Conservation (phyloP, 495 filamentous ascomycete genomes). For the Penicillium atrosanguineum region DNA sequence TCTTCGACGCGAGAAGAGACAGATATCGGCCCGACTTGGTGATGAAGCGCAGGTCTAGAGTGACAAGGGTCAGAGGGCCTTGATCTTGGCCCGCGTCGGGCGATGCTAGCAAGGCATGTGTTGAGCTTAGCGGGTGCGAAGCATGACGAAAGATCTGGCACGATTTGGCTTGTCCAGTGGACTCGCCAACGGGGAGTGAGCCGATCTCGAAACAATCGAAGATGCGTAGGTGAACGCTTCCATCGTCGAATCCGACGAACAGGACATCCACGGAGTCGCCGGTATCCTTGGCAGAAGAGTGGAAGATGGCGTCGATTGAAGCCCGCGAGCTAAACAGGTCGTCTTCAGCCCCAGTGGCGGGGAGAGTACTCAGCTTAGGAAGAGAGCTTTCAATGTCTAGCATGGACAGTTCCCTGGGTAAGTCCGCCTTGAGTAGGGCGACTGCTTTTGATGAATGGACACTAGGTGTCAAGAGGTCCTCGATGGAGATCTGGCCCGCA, state of each 20-base stretch:
- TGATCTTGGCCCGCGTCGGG: constrained; percentile 15
- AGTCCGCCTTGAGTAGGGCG: constrained; percentile 50
- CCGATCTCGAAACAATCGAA: constrained; percentile 91
- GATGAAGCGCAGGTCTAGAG: constrained; percentile 80
- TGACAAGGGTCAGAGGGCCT: constrained; percentile 58
- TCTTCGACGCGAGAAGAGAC: constrained; percentile 79
- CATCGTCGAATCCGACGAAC: constrained; percentile 72
- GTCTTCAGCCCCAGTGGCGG: constrained; percentile 48
- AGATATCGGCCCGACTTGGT: constrained; percentile 75
- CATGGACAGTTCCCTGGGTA: constrained; percentile 75
- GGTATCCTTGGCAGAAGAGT: constrained; percentile 50
- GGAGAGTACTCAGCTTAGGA: constrained; percentile 73
- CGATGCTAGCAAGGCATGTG: constrained; percentile 67
- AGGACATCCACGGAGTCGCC: constrained; percentile 79
- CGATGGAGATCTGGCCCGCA: constrained; percentile 38
- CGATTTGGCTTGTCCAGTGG: constrained; percentile 12
- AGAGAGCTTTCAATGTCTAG: constrained; percentile 77
- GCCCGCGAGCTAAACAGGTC: constrained; percentile 30
- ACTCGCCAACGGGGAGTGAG: constrained; percentile 46
- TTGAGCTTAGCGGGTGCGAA: constrained; percentile 71
- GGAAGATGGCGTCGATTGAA: constrained; percentile 30
- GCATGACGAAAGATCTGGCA: constrained; percentile 52
- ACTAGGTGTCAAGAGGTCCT: constrained; percentile 42
- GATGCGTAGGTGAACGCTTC: constrained; percentile 77
- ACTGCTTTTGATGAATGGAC: constrained; percentile 36